Conservation (phyloP, 768 basidiomycete species). For the Crepidotus variabilis region DNA sequence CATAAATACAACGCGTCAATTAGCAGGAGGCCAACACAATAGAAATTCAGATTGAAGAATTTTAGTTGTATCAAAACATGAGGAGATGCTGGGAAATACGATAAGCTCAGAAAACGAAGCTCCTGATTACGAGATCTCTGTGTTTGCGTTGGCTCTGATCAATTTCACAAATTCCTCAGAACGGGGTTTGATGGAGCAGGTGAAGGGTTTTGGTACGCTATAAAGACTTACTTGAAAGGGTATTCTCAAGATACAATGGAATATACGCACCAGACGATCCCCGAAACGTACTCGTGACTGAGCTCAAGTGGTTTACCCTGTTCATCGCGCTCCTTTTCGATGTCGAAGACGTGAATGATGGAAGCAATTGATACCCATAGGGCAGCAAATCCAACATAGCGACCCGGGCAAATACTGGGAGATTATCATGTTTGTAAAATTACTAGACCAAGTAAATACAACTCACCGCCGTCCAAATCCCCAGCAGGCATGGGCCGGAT, state of each 20-base stretch:
- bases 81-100: too few relatives aligned
- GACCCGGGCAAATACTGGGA: constrained; percentile 20
- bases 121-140: constrained; percentile 3
- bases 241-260: not conserved
- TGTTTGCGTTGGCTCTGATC: constrained; percentile 10
- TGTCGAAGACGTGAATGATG: constrained; percentile 17
- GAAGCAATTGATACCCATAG: constrained; percentile 23
- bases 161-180: constrained; percentile 13
- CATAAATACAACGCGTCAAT: too few relatives aligned
- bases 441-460: not conserved
- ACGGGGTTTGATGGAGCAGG: constrained; percentile 16
- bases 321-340: constrained; percentile 19
- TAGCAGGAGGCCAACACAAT: too few relatives aligned
- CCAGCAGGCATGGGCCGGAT: constrained; percentile 25
- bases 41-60: too few relatives aligned
- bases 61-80: too few relatives aligned
- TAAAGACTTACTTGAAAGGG: not conserved
- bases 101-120: not conserved
- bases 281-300: constrained; percentile 12
- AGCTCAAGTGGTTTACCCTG: constrained; percentile 12
- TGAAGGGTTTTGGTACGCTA: constrained; percentile 16
- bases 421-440: not conserved
- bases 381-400: constrained; percentile 20
- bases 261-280: constrained; percentile 15
- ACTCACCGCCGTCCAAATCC: constrained; percentile 28